Percentiles rank a stretch among this genome's conserved stretches.
phyloP scores from a whole-genome alignment of 225 moss, liverwort and hornwort species.

The Physcomitrium patens region DNA sequence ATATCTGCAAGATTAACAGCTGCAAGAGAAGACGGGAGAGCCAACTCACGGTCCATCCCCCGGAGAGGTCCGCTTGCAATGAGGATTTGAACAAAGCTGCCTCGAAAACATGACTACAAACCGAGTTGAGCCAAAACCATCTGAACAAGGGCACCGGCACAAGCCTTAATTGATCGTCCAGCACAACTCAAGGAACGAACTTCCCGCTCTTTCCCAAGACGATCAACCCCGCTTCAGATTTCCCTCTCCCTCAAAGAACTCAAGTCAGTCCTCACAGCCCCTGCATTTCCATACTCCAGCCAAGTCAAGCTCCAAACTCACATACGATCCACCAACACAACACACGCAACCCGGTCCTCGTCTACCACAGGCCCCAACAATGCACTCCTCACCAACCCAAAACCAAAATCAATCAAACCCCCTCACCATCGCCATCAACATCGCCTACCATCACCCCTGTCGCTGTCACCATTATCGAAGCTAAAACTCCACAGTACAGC shows the following conservation, averaged over 20 bases:
- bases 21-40: background rate
- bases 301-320: background rate
- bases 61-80: conserved; percentile 88
- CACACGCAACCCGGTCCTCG: background rate
- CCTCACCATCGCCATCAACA: conserved; percentile 5
- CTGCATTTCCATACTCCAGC: conserved; percentile 20
- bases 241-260: conserved; percentile 3
- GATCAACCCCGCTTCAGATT: background rate
- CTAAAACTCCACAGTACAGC: background rate
- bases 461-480: background rate
- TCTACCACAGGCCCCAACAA: background rate
- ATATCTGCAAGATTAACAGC: background rate
- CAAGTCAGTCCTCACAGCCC: background rate
- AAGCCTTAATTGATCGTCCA: background rate
- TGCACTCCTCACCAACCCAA: conserved; percentile 18
- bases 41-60: conserved; percentile 87
- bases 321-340: conserved; percentile 16
- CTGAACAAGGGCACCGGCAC: conserved; percentile 12
- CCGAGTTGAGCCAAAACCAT: conserved; percentile 25
- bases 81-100: conserved; percentile 83
- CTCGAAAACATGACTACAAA: conserved; percentile 34
- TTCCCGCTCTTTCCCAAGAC: background rate
- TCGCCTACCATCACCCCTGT: background rate
- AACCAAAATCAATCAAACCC: background rate
- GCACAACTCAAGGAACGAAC: background rate